Percentiles rank a stretch among this genome's conserved stretches.
Evolutionary conservation across 805 yeast species (phyloP).

Genomic region (Myxozyma lipomycoides): DNA sequence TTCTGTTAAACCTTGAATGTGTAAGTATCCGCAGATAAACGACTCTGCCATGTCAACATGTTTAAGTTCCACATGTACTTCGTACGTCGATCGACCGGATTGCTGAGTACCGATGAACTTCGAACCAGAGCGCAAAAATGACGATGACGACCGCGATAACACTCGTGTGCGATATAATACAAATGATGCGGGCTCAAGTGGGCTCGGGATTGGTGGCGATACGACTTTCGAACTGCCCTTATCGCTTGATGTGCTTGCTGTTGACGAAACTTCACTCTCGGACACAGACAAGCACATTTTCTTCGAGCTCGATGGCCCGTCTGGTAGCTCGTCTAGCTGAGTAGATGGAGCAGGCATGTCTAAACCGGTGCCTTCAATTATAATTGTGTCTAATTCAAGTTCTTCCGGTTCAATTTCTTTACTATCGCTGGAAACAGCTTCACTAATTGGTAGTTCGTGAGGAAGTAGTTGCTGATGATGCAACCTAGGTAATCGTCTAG

Average conservation of each 20-base stretch:
- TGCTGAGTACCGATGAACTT: slow-evolving; percentile 65
- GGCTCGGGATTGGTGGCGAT: slow-evolving; percentile 20
- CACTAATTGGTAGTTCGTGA: no score
- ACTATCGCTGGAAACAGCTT: neutral
- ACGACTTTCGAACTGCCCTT: neutral
- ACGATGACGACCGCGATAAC: slow-evolving; percentile 30
- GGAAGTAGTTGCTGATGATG: no score
- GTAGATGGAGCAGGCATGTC: neutral
- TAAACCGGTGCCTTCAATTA: no score
- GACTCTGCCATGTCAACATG: slow-evolving; percentile 60
- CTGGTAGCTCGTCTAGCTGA: neutral
- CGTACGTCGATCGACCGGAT: slow-evolving; percentile 60
- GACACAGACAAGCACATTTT: neutral
- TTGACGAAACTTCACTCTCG: neutral
- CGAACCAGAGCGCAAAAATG: slow-evolving; percentile 59
- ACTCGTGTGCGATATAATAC: slow-evolving; percentile 11
- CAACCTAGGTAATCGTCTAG: no score
- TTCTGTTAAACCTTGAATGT: slow-evolving; percentile 59
- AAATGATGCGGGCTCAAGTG: slow-evolving; percentile 15
- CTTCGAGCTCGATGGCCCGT: neutral
- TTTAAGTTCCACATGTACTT: slow-evolving; percentile 64
- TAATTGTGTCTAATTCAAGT: neutral
- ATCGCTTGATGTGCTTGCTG: neutral
- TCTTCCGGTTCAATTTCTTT: neutral
- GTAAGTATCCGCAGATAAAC: slow-evolving; percentile 55